Evolutionary conservation across 225 moss, liverwort and hornwort genomes (phyloP), one percentile per base, ranked within the genome.

Genomic region (Anthoceros angustus): DNA sequence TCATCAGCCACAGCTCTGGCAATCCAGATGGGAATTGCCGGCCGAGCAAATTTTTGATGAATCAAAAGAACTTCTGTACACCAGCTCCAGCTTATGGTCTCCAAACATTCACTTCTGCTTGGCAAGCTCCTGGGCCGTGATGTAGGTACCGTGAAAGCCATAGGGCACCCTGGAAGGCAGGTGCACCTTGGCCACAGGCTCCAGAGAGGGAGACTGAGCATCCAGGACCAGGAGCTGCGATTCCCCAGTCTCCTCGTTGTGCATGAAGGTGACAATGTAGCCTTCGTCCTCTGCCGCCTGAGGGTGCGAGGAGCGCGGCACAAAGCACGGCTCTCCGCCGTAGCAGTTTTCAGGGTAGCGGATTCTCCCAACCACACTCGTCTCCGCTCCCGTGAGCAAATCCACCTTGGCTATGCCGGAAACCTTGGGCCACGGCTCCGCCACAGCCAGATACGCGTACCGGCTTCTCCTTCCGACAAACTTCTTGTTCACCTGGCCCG

Each of bases 341-440:
- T 84, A 91, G 69, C 84, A 83, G 24, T 75, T 48, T 0, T 48
- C 25, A 8, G 80, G 80, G 70, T 91, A 91, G 32, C 72, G 10
- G 61, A 79, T 43, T 0, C 75, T 83, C 9, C 84, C 83, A 4
- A 88, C 80, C 10, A 82, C 0, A 26, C 25, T 71, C 18, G 67
- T 61, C 20, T 71, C 79, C 32, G 69, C 65, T 12, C 82, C 71
- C 0, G 85, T 76, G 63, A 78, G 72, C 62, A 88, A 43, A 60
- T 95, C 91, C 55, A 95, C 74, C 72, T 91, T 90, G 5, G 88
- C 94, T 62, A 95, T 79, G 43, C 94, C 94, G 0, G 90, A 95
- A 12, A 95, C 84, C 75, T 90, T 90, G 12, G 94, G 94, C 90
- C 90, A 95, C 21, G 94, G 88, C 71, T 95, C 94, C 14, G 81